A percentile compares a stretch with the other conserved stretches of the same genome.
Conservation (phyloP, 305 asterid species). For the Solanum aculeatissimum region DNA sequence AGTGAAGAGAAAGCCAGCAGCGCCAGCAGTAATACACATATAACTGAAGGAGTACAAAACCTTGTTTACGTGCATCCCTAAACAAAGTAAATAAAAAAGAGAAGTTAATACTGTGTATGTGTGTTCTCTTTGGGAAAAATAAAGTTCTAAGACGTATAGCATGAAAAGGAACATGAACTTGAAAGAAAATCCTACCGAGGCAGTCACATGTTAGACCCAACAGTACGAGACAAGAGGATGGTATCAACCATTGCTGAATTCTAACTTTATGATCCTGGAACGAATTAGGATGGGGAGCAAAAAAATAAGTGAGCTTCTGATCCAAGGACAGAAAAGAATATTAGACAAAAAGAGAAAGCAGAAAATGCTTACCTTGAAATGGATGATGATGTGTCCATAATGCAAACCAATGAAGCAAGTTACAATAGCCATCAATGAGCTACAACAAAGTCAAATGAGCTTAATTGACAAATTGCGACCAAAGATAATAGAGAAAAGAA, state of each 20-base stretch:
- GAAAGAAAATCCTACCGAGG: slow-evolving; percentile 26
- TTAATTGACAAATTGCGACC: slow-evolving; percentile 1
- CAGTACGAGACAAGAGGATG: slow-evolving; percentile 30
- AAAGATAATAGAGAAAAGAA: neutral
- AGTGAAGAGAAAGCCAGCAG: slow-evolving; percentile 54
- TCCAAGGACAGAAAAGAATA: neutral
- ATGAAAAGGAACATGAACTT: neutral
- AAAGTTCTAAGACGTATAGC: neutral
- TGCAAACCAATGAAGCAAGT: slow-evolving; percentile 56
- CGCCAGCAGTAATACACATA: slow-evolving; percentile 48
- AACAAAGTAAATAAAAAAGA: neutral
- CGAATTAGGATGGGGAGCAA: neutral
- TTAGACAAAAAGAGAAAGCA: neutral
- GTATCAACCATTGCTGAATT: slow-evolving; percentile 38
- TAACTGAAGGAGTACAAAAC: slow-evolving; percentile 59
- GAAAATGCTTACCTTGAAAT: slow-evolving; percentile 40
- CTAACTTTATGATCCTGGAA: slow-evolving; percentile 52
- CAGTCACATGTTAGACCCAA: slow-evolving; percentile 34
- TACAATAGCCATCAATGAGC: slow-evolving; percentile 61
- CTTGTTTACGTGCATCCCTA: slow-evolving; percentile 66
- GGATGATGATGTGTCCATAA: slow-evolving; percentile 49
- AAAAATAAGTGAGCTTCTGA: neutral
- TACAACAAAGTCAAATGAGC: slow-evolving; percentile 20
- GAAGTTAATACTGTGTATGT: neutral
- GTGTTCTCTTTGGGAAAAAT: neutral